These are phyloP conservation scores for Phycomyces nitens DNA, from an alignment of 192 early-diverging fungal species.

Conservation along the genomic window DNA sequence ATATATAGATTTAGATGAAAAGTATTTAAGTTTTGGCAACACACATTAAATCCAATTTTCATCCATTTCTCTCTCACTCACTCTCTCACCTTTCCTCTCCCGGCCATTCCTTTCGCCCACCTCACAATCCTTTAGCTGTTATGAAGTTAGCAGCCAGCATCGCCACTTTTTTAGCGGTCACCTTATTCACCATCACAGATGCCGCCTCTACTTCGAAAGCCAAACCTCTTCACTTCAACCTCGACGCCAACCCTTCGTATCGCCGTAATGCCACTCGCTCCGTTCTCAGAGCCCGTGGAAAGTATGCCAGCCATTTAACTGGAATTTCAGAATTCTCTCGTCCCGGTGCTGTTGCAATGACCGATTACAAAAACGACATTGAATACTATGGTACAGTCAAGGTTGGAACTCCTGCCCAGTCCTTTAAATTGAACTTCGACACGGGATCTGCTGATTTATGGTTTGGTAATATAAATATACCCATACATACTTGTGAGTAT, in stretches of 20 bases:
- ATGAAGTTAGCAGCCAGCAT: background rate
- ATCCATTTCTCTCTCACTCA: too few species aligned
- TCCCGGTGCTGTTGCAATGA: slow-evolving; percentile 28
- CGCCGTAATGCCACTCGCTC: slow-evolving; percentile 1
- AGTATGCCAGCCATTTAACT: background rate
- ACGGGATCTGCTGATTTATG: slow-evolving; percentile 70
- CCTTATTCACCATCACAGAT: background rate
- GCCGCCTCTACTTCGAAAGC: background rate
- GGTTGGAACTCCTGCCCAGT: slow-evolving; percentile 65
- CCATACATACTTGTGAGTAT: background rate
- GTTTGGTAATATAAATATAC: slow-evolving; percentile 35
- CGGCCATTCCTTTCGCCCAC: background rate
- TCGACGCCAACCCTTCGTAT: slow-evolving; percentile 3
- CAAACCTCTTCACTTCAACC: background rate
- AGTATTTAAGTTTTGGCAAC: too few species aligned
- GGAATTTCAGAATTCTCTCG: slow-evolving; percentile 10
- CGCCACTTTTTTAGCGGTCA: background rate
- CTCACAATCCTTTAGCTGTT: background rate
- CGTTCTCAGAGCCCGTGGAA: background rate
- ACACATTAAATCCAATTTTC: too few species aligned
- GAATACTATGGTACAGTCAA: slow-evolving; percentile 69
- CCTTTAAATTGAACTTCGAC: slow-evolving; percentile 66
- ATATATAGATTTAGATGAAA: too few species aligned
- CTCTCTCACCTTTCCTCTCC: too few species aligned
- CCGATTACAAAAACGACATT: slow-evolving; percentile 39